Base-by-base conservation (phyloP, 2,329 filamentous ascomycete species). In the Fusarium kyushuense region DNA sequence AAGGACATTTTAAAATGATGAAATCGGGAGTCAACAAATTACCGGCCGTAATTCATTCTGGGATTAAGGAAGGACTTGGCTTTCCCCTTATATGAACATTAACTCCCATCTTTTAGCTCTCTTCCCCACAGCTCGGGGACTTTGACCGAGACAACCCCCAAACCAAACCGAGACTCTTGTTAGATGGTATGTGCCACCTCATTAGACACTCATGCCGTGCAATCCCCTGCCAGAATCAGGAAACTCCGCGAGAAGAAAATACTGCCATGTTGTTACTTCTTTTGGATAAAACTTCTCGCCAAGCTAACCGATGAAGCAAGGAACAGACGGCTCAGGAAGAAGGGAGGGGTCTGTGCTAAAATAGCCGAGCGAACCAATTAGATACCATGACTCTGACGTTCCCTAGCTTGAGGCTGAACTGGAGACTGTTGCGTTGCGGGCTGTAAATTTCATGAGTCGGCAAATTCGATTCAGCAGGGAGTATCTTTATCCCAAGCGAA, bases 301-400 rank as follows among this genome's bases (percentile, higher is more conserved):
- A 30, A 30, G 42, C 42, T 45, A 54, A 21, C 21, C 19, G 11
- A 33, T 8, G 4, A 33, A 33, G 19, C 45, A 40, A 27, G 47
- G 47, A 25, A 38, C 9, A 12, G 23, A 42, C 23, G 23, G 40
- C 23, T 27, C 21, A 42, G 6, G 12, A 10, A 38, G 46, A 49
- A 16, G 13, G 46, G 32, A 8, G 27, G 46, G 46, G 46, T 51
- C 47, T 40, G 47, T 51, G n/a, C 42, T 21, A 29, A n/a, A 16
- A 35, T 64, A 63, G 67, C 70, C 70, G 70, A 72, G 17, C 9
- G 29, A 36, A 25, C 70, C 64, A 72, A 52, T 72, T 27, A 48
- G 6, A 17, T 16, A 3, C 14, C 38, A 19, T 19, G 48, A 13
- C 16, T 32, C 41, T 58, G 41, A 32, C 9, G 0, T 36, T 29